A percentile compares a stretch with the other conserved stretches of the same genome.
phyloP scores from a whole-genome alignment of 331 rosid genomes.

The Phaseolus coccineus region DNA sequence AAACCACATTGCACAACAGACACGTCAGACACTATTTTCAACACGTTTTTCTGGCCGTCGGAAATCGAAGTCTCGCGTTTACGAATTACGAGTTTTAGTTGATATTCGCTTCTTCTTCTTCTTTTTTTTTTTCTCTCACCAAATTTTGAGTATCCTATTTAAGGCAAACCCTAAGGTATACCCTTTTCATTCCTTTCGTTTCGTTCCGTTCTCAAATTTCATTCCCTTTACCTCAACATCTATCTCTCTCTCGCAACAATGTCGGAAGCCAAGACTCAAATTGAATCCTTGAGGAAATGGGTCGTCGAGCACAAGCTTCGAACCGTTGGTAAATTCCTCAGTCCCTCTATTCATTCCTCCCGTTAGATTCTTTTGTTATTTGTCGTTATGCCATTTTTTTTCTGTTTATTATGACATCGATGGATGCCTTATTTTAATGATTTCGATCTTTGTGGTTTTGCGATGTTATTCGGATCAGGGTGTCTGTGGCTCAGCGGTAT shows the following conservation, averaged over 20 bases:
- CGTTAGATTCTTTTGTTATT: not conserved
- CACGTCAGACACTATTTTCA: not conserved
- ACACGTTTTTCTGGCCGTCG: slow-evolving; percentile 9
- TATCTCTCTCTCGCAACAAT: slow-evolving; percentile 38
- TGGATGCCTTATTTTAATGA: not conserved
- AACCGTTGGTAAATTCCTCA: slow-evolving; percentile 71
- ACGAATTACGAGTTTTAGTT: slow-evolving; percentile 23
- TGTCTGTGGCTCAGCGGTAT: slow-evolving; percentile 89
- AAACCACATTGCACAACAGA: not conserved
- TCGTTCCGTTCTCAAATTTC: not conserved
- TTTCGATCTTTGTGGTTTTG: not conserved
- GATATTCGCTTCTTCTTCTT: not conserved
- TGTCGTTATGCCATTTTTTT: not conserved
- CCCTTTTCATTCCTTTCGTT: not conserved
- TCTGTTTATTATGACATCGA: not conserved
- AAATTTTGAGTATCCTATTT: not conserved
- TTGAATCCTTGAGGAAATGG: slow-evolving; percentile 79
- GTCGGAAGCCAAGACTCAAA: slow-evolving; percentile 74
- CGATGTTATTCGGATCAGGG: slow-evolving; percentile 55
- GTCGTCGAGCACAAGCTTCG: slow-evolving; percentile 90
- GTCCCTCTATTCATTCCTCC: not conserved
- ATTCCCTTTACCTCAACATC: not conserved
- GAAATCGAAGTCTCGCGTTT: not conserved
- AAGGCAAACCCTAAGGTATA: not conserved
- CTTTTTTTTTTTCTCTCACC: not conserved